Percentiles rank a stretch among this genome's conserved stretches.
Evolutionary conservation across 164 flowering plant species (phyloP).

Genomic region (Chloranthus sessilifolius): DNA sequence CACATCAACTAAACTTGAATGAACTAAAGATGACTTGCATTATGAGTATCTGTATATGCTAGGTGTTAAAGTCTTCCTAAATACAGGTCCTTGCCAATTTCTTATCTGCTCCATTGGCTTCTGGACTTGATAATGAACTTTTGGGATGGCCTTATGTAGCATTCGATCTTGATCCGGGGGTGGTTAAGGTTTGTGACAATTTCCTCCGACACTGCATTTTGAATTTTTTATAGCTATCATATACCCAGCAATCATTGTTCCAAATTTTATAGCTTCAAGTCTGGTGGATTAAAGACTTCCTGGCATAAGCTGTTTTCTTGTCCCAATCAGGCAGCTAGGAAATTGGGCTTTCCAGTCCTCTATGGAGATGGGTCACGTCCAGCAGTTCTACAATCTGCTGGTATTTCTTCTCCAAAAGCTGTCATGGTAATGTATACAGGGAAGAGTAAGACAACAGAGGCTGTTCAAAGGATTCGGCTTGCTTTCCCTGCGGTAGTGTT

Average conservation of each 20-base stretch:
- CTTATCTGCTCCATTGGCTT: conserved; percentile 80
- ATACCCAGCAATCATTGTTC: not conserved
- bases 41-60: not conserved
- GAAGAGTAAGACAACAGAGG: conserved; percentile 53
- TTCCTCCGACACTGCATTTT: not conserved
- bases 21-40: not conserved
- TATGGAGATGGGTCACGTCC: conserved; percentile 98
- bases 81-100: conserved; percentile 92
- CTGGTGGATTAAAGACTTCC: not conserved
- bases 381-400: conserved; percentile 91
- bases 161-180: conserved; percentile 82
- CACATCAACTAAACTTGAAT: not conserved
- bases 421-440: conserved; percentile 87
- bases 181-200: conserved; percentile 69
- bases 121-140: conserved; percentile 57
- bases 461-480: conserved; percentile 84
- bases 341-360: conserved; percentile 81
- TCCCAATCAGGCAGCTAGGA: conserved; percentile 51
- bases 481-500: conserved; percentile 74
- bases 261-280: not conserved
- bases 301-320: not conserved
- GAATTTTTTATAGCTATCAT: not conserved
- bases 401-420: conserved; percentile 94
- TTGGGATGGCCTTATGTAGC: conserved; percentile 82
- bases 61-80: conserved; percentile 10